Evolutionary conservation across 306 rosid species (phyloP), one percentile per base, ranked within the genome.

Genomic region (Lablab purpureus): DNA sequence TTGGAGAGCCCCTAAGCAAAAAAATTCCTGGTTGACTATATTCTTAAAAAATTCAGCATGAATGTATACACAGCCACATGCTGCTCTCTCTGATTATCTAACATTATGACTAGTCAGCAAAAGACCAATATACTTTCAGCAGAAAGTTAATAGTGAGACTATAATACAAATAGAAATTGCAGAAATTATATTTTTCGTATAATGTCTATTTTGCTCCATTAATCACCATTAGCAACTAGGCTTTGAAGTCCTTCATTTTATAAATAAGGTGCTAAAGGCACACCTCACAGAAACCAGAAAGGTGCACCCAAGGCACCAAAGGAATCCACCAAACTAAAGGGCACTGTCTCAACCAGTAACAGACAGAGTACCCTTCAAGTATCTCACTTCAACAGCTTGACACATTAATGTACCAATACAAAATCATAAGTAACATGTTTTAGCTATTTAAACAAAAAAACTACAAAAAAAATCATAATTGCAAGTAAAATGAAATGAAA

Each of bases 261-360:
- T 43, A 18, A 27, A 30, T 68, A 28, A 78, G 10, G 69, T 27
- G 17, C 62, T 30, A 46, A 56, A 69, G 56, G n/a, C 34, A 4
- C 43, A 46, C 75, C 75, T 45, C 58, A 19, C 22, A 62, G 43
- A 47, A 69, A 32, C 60, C 4, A 69, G 51, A 45, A 58, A 58
- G 52, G 43, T 40, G 40, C 32, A 37, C n/a, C 80, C 51, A 47
- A 76, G 74, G 40, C 32, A 28, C 63, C 76, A 79, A 58, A 19
- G 62, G 19, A 50, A 13, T 45, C 28, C 40, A 32, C 40, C 62
- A 18, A 50, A 21, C 82, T 21, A 55, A n/a, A 47, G 71, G 71
- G 64, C 14, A 17, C 27, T 8, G 19, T 21, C 76, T 78, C 77
- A 59, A 32, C 64, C 77, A 21, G 22, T 25, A 58, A 70, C 10